Conservation (phyloP, 2,329 filamentous ascomycete genomes). For the Talaromyces marneffei region DNA sequence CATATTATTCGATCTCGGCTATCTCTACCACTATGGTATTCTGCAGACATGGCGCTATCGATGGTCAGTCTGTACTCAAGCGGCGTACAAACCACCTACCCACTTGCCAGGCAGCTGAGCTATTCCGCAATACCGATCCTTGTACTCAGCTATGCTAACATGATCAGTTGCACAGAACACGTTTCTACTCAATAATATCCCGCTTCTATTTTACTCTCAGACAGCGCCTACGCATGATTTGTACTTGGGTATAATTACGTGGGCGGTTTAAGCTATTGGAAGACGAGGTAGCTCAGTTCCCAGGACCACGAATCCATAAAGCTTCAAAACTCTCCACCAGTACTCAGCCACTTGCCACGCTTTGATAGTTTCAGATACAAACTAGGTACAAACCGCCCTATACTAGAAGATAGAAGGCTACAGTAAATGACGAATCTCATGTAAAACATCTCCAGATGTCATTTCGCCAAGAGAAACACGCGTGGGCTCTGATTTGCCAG, state of each 20-base stretch:
- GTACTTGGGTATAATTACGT: neutral
- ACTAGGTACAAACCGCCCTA: neutral
- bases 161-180: neutral
- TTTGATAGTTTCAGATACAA: neutral
- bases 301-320: neutral
- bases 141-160: neutral
- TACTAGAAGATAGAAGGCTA: neutral
- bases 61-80: too few relatives aligned
- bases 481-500: slow-evolving; percentile 1
- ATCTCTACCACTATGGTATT: neutral
- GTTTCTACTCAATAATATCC: neutral
- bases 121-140: neutral
- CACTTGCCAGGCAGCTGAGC: neutral
- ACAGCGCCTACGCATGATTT: neutral
- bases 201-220: neutral
- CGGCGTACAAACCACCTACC: too few relatives aligned
- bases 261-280: neutral
- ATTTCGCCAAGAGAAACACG: slow-evolving; percentile 2
- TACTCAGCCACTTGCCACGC: too few relatives aligned
- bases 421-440: neutral
- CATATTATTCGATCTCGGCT: neutral
- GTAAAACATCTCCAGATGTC: neutral
- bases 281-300: neutral
- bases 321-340: neutral
- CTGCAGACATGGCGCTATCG: too few relatives aligned